Conservation (phyloP, 2,329 filamentous ascomycete species). For the Xylaria sp. region DNA sequence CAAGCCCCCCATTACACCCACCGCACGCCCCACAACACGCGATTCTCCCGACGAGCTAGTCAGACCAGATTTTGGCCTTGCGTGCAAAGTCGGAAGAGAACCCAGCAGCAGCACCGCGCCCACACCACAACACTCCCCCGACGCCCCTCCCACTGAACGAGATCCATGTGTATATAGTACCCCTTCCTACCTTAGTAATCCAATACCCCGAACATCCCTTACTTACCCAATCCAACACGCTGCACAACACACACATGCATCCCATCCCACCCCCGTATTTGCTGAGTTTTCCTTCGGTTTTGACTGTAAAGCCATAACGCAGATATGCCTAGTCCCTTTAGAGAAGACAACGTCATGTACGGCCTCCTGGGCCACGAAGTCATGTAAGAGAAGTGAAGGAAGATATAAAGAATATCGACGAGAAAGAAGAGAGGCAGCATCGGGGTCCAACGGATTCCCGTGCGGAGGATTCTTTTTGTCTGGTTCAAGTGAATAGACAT, state of each 20-base stretch:
- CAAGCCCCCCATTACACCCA: slow-evolving; percentile 18
- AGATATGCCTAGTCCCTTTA: slow-evolving; percentile 37
- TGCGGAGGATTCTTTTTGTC: slow-evolving; percentile 18
- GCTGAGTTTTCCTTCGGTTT: slow-evolving; percentile 40
- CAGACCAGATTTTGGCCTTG: slow-evolving; percentile 28
- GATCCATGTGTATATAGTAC: slow-evolving; percentile 39
- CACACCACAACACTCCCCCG: slow-evolving; percentile 14
- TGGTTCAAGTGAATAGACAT: slow-evolving; percentile 38
- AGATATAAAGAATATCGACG: slow-evolving; percentile 26
- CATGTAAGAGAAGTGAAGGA: slow-evolving; percentile 38
- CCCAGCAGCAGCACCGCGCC: slow-evolving; percentile 28
- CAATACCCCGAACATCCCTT: slow-evolving; percentile 36
- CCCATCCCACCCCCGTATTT: slow-evolving; percentile 30
- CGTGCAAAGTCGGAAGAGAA: slow-evolving; percentile 35
- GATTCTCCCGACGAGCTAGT: slow-evolving; percentile 34
- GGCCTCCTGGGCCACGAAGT: slow-evolving; percentile 40
- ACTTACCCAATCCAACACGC: slow-evolving; percentile 24
- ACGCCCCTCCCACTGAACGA: slow-evolving; percentile 22
- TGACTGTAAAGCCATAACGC: slow-evolving; percentile 36
- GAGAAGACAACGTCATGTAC: slow-evolving; percentile 42
- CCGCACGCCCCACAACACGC: slow-evolving; percentile 29
- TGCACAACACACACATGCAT: slow-evolving; percentile 25
- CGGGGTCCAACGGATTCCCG: slow-evolving; percentile 11
- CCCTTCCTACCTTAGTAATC: slow-evolving; percentile 35
- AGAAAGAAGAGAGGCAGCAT: slow-evolving; percentile 19